Conservation (phyloP, 208 protist species). For the Acanthamoeba sp. region DNA sequence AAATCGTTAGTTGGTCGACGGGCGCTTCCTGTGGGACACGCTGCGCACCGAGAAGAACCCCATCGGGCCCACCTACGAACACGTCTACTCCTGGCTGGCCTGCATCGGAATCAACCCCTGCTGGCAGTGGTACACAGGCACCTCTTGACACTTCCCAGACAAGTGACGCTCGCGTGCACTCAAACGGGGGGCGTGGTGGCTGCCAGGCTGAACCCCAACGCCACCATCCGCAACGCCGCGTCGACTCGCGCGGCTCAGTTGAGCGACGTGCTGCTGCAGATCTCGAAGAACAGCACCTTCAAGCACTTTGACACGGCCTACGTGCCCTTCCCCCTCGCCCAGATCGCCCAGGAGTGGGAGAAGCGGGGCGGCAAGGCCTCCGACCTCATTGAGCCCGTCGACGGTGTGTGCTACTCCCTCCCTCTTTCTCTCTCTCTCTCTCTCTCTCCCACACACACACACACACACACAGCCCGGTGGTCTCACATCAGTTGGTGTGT, state of each 20-base stretch:
- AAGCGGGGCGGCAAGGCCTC: conserved; percentile 76
- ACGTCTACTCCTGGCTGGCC: conserved; percentile 90
- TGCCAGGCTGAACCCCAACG: conserved; percentile 91
- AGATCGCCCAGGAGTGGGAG: conserved; percentile 74
- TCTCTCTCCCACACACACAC: too few relatives aligned
- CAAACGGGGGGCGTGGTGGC: background rate
- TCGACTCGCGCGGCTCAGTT: conserved; percentile 80
- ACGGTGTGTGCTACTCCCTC: conserved; percentile 89
- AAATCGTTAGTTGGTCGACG: conserved; percentile 84
- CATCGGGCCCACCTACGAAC: conserved; percentile 84
- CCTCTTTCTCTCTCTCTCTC: background rate
- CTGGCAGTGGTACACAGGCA: conserved; percentile 76
- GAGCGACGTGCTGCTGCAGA: conserved; percentile 80
- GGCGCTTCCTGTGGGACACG: conserved; percentile 88
- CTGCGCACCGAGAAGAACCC: conserved; percentile 90
- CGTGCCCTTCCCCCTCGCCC: conserved; percentile 83
- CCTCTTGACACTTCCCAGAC: too few relatives aligned
- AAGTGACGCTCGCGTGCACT: too few relatives aligned
- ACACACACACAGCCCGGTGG: too few relatives aligned
- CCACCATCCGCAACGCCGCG: conserved; percentile 86
- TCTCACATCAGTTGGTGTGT: too few relatives aligned
- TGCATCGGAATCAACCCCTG: conserved; percentile 89
- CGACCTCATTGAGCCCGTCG: conserved; percentile 90
- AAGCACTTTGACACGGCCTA: conserved; percentile 88
- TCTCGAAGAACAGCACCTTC: conserved; percentile 83